Conservation (phyloP, 257 asterid genomes). For the Nicotiana knightiana region DNA sequence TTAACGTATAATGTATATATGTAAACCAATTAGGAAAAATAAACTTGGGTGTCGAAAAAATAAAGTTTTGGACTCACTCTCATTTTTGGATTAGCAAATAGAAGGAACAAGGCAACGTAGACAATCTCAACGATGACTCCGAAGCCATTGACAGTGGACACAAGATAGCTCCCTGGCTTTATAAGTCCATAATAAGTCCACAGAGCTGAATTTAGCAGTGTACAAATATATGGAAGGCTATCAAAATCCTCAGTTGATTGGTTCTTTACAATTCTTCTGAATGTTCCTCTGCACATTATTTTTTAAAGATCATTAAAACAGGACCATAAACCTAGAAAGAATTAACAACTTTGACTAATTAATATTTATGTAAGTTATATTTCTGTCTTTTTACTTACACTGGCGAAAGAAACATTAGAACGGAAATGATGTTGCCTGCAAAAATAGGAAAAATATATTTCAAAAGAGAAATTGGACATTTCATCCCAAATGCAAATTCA, state of each 20-base stretch:
- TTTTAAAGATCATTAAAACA: not conserved
- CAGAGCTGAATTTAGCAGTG: slow-evolving; percentile 24
- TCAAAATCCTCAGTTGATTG: slow-evolving; percentile 30
- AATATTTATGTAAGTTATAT: not conserved
- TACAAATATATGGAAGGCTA: slow-evolving; percentile 32
- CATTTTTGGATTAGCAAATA: slow-evolving; percentile 23
- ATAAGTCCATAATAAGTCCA: slow-evolving; percentile 40
- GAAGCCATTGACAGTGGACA: slow-evolving; percentile 33
- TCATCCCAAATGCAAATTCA: not conserved
- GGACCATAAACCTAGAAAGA: not conserved
- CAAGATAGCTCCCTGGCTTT: slow-evolving; percentile 26
- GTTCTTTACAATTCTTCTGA: slow-evolving; percentile 25
- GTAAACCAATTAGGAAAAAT: too few species aligned
- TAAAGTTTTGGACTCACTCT: slow-evolving; percentile 15
- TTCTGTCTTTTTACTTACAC: slow-evolving; percentile 18
- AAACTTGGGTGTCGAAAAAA: too few species aligned
- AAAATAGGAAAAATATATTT: not conserved
- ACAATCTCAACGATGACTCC: slow-evolving; percentile 21
- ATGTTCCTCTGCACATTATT: slow-evolving; percentile 21
- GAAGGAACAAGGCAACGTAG: slow-evolving; percentile 21
- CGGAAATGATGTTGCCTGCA: slow-evolving; percentile 28
- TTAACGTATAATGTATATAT: too few species aligned
- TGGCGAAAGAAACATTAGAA: slow-evolving; percentile 29
- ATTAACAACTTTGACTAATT: not conserved
- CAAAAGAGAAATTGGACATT: not conserved